Base-by-base conservation (phyloP, 2,329 filamentous ascomycete genomes). In the Hymenoscyphus scutula region DNA sequence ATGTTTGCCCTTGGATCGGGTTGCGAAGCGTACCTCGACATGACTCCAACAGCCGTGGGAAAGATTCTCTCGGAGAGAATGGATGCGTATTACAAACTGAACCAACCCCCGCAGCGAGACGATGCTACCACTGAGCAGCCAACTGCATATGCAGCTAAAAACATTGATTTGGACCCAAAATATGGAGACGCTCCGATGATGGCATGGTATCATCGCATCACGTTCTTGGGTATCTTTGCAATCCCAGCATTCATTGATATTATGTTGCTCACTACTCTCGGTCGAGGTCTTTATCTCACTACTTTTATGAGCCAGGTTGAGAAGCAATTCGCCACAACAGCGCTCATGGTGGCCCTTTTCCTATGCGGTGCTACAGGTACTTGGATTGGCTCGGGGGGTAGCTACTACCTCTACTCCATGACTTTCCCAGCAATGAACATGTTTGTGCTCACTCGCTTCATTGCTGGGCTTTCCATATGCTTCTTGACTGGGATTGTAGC, bases 211-310 rank as follows among this genome's bases (percentile, higher is more conserved):
- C 64, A 69, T 27, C 62, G 61, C 6, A 65, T 67, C 74, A 81
- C 68, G 67, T 85, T 84, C 65, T 74, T 87, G 27, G 82, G 82
- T 64, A 83, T 87, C 34, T 88, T 88, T 67, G 84, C 83, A 10
- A 79, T 88, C 51, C 85, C 85, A 0, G 85, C 85, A 27, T 76
- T 88, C 59, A 78, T 88, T 51, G 85, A 88, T 70, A 84, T 88
- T 41, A 56, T 85, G 8, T 73, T 88, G 7, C 75, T 88, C 29
- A 84, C 83, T 0, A 81, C 84, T 23, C 78, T 82, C 25, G 85
- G 84, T 1, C 80, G 84, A 58, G 85, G 85, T 13, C 74, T 88
- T 25, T 88, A 87, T 69, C 79, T 88, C 56, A 86, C 82, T 27
- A 79, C 41, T 19, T 82, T 77, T 64, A 86, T 88, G 84, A 70